phyloP scores from a whole-genome alignment of 1,284 basidiomycete genomes.

The Fomes fomentarius region DNA sequence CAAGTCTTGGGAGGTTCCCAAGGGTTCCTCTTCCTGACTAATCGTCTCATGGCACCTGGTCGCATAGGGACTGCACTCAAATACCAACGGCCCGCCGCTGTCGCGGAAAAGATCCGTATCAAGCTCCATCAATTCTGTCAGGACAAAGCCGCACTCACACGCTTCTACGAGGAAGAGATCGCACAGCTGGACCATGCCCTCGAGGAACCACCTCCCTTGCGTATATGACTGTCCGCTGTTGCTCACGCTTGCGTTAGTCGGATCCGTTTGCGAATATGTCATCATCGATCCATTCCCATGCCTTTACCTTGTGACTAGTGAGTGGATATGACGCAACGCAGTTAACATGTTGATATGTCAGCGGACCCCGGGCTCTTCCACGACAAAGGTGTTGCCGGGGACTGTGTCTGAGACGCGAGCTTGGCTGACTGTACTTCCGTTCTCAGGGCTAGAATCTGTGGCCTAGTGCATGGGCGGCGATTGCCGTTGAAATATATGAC shows the following conservation, averaged over 20 bases:
- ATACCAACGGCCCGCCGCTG: constrained; percentile 47
- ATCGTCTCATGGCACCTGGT: constrained; percentile 76
- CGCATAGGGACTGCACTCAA: constrained; percentile 59
- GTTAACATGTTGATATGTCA: constrained; percentile 2
- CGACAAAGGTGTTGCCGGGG: constrained; percentile 5
- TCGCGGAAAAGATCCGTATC: constrained; percentile 62
- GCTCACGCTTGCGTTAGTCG: background rate
- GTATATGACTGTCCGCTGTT: constrained; percentile 28
- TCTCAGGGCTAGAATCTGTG: constrained; percentile 1
- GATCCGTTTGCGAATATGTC: constrained; percentile 1
- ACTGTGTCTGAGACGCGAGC: background rate
- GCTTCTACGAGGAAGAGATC: constrained; percentile 77
- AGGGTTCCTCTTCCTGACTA: constrained; percentile 88
- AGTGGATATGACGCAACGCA: background rate
- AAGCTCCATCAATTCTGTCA: constrained; percentile 70
- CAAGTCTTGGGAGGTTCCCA: constrained; percentile 80
- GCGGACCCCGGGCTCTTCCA: constrained; percentile 19
- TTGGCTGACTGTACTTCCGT: constrained; percentile 7
- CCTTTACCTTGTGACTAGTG: constrained; percentile 8
- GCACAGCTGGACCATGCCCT: constrained; percentile 48
- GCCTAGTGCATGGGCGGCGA: background rate
- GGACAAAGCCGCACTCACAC: constrained; percentile 53
- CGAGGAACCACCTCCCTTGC: constrained; percentile 68
- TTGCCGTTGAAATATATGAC: background rate
- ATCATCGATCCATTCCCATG: constrained; percentile 2